phyloP scores from a whole-genome alignment of 345 rosid species.

The Cochlearia excelsa region DNA sequence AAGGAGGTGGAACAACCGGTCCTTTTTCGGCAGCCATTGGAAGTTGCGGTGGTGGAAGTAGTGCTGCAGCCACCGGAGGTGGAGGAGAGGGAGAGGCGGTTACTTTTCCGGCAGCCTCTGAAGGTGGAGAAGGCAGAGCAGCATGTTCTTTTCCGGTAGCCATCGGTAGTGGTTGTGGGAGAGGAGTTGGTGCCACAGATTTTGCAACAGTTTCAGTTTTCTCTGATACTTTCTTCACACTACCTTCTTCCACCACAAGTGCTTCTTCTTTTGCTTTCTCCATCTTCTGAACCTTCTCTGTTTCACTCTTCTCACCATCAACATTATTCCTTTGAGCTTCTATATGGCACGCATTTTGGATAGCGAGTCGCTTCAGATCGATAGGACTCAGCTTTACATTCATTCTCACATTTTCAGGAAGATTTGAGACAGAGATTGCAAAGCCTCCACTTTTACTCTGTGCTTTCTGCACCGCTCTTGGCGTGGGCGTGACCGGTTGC shows the following conservation, averaged over 20 bases:
- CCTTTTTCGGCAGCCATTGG: conserved; percentile 39
- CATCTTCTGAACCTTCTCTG: conserved; percentile 13
- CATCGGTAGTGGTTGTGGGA: too few species aligned
- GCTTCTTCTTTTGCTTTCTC: conserved; percentile 14
- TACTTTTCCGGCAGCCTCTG: neutral
- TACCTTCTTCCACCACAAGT: conserved; percentile 1
- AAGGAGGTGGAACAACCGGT: conserved; percentile 26
- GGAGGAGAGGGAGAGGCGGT: neutral
- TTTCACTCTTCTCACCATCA: conserved; percentile 29
- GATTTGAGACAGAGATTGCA: conserved; percentile 28
- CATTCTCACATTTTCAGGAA: conserved; percentile 39
- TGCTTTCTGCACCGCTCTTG: conserved; percentile 34
- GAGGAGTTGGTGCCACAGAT: conserved; percentile 25
- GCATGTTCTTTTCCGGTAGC: too few species aligned
- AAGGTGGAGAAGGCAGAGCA: conserved; percentile 13
- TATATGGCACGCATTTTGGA: conserved; percentile 38
- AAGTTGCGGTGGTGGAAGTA: conserved; percentile 38
- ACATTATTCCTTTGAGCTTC: conserved; percentile 24
- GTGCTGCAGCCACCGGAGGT: conserved; percentile 5
- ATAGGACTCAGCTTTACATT: conserved; percentile 64
- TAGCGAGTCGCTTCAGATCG: conserved; percentile 49
- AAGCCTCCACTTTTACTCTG: conserved; percentile 27
- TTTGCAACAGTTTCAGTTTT: neutral
- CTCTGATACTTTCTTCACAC: conserved; percentile 7
- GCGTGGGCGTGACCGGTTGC: conserved; percentile 38